A percentile compares a stretch with the other conserved stretches of the same genome.
Evolutionary conservation across 108 stramenopile genomes (phyloP).

Genomic region (Nitzschia sp.): DNA sequence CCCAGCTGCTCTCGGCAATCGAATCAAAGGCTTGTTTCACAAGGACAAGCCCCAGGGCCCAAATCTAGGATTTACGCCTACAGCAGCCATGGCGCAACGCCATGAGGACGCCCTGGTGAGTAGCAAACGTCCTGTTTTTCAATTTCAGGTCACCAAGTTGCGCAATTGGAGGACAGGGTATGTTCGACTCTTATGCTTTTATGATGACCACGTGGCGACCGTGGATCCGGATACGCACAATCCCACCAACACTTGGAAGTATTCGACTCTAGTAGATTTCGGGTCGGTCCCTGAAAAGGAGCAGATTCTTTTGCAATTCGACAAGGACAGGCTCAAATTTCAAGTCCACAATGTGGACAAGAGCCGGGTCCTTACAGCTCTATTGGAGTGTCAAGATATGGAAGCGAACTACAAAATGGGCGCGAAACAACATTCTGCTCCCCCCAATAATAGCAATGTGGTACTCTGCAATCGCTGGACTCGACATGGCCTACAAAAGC

Average conservation of each 20-base stretch:
- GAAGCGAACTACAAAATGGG: background rate
- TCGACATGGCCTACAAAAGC: slow-evolving; percentile 42
- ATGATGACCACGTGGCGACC: slow-evolving; percentile 52
- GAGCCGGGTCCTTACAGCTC: slow-evolving; percentile 37
- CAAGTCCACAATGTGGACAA: slow-evolving; percentile 53
- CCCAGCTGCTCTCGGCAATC: slow-evolving; percentile 11
- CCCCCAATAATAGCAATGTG: background rate
- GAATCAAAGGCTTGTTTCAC: slow-evolving; percentile 32
- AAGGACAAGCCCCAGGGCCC: slow-evolving; percentile 31
- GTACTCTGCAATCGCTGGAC: slow-evolving; percentile 44
- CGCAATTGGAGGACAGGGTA: slow-evolving; percentile 68
- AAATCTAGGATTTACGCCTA: slow-evolving; percentile 52
- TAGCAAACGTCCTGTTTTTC: slow-evolving; percentile 34
- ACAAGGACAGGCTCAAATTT: slow-evolving; percentile 61
- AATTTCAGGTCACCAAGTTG: slow-evolving; percentile 67
- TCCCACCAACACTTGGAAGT: slow-evolving; percentile 64
- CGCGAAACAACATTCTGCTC: background rate
- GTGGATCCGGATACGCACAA: slow-evolving; percentile 54
- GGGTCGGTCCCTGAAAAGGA: slow-evolving; percentile 46
- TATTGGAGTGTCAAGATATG: slow-evolving; percentile 37
- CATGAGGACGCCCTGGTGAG: slow-evolving; percentile 46
- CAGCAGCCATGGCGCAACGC: slow-evolving; percentile 43
- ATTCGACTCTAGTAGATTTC: slow-evolving; percentile 38
- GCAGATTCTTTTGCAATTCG: slow-evolving; percentile 46
- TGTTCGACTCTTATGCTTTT: slow-evolving; percentile 48